Percentiles rank a stretch among this genome's conserved stretches.
Conservation (phyloP, 2,329 filamentous ascomycete species). For the Gaeumannomyces sp. region DNA sequence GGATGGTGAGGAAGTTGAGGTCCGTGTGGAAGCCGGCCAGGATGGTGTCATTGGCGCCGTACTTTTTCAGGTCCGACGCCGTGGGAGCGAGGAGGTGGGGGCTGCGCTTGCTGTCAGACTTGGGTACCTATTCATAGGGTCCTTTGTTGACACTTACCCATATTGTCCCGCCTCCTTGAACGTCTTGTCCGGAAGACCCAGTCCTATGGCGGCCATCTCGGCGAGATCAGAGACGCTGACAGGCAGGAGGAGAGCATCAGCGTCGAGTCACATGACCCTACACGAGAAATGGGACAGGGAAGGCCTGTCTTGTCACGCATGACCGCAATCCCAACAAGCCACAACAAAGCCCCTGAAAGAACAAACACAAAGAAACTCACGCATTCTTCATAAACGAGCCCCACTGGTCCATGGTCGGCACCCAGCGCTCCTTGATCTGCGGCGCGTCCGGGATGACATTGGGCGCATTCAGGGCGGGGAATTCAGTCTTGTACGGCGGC, state of each 20-base stretch:
- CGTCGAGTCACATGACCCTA: not conserved
- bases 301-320: not conserved
- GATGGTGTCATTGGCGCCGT: conserved; percentile 49
- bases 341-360: not conserved
- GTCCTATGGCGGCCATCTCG: conserved; percentile 52
- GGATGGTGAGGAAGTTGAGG: conserved; percentile 59
- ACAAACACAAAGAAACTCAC: conserved; percentile 29
- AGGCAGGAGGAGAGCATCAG: not conserved
- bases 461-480: conserved; percentile 47
- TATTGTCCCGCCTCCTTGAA: conserved; percentile 51
- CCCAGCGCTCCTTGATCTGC: conserved; percentile 45
- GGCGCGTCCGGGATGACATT: conserved; percentile 48
- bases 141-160: conserved; percentile 32
- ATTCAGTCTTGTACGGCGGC: conserved; percentile 48
- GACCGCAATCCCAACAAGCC: no score
- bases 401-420: conserved; percentile 50
- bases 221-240: conserved; percentile 47
- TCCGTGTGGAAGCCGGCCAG: conserved; percentile 59
- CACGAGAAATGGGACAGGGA: no score
- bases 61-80: conserved; percentile 49
- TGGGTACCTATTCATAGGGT: not conserved
- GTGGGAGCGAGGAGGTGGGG: conserved; percentile 57
- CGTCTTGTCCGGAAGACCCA: conserved; percentile 44
- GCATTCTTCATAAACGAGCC: conserved; percentile 54
- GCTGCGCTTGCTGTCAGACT: conserved; percentile 23